phyloP scores from a whole-genome alignment of 1,139 yeast genomes.

The Blastobotrys serpentis region DNA sequence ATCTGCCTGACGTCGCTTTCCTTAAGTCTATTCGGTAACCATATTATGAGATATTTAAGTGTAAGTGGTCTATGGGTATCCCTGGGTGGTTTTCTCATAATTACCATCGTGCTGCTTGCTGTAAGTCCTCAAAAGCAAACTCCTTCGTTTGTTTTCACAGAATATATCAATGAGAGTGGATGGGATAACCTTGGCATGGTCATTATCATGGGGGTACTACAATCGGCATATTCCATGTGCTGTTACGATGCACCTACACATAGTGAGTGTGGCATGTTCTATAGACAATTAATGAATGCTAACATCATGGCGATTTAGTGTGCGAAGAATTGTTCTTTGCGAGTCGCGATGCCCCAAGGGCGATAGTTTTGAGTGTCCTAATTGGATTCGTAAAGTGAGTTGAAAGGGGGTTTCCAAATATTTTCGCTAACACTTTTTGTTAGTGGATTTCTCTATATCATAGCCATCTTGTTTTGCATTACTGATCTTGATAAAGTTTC shows the following conservation, averaged over 20 bases:
- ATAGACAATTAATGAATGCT: no score
- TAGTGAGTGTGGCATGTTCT: conserved; percentile 28
- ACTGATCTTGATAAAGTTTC: conserved; percentile 53
- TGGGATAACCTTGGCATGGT: conserved; percentile 25
- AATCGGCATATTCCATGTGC: conserved; percentile 72
- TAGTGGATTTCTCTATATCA: conserved; percentile 55
- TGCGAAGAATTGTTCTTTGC: conserved; percentile 79
- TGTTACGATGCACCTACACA: conserved; percentile 82
- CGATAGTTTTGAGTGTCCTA: conserved; percentile 63
- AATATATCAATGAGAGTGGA: conserved; percentile 24
- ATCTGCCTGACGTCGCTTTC: conserved; percentile 12
- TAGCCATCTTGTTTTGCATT: conserved; percentile 66
- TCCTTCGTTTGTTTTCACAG: conserved; percentile 25
- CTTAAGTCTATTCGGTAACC: conserved; percentile 21
- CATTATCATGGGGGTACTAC: conserved; percentile 59
- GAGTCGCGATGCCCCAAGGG: conserved; percentile 73
- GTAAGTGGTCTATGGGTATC: conserved; percentile 30
- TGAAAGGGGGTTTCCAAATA: no score
- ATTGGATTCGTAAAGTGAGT: conserved; percentile 48
- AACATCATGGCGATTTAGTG: no score
- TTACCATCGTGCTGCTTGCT: conserved; percentile 29
- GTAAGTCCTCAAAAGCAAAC: conserved; percentile 25
- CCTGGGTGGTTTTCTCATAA: conserved; percentile 27
- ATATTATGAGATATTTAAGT: conserved; percentile 12
- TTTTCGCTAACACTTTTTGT: no score